Evolutionary conservation across 2,329 filamentous ascomycete species (phyloP), one percentile per base, ranked within the genome.

Genomic region (Paraphaeosphaeria sporulosa): DNA sequence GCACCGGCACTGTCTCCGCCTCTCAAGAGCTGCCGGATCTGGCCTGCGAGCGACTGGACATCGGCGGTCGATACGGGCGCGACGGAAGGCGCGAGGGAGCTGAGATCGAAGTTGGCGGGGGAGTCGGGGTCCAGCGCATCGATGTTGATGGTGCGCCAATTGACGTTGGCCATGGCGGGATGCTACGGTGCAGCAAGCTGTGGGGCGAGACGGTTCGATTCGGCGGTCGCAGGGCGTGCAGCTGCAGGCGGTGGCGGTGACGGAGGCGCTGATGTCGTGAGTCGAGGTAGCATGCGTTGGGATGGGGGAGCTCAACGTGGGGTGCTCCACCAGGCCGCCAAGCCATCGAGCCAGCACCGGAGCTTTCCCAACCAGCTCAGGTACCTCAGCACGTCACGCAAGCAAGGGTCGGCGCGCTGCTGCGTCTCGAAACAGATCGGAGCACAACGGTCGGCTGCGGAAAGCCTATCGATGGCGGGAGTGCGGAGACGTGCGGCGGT

Each of bases 61-160:
- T 95, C 92, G 71, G 87, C 83, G 71, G 94, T 91, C 70, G 86
- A 88, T 62, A 91, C 86, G 69, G 94, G 89, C 67, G 90, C 85
- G 60, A 88, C 88, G 46, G 90, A 86, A 38, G 94, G 92, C 67
- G 91, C 89, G 70, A 98, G 88, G 19, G 93, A 92, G 61, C 90
- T 87, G 64, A 92, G 88, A 80, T 96, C 92, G 82, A 98, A 98
- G 86, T 97, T 98, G 80, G 88, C 83, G 67, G 91, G 87, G 71
- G 93, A 95, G 80, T 98, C 94, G 61, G 94, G 92, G 78, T 95
- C 91, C 71, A 96, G 86, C 69, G 90, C 89, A 78, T 97, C 94
- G 79, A 97, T 90, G 85, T 97, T 93, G 85, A 97, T 95, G 68
- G 93, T 97, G 79, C 94, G 92, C 82, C 86, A 89, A 77, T 89